Evolutionary conservation across 345 rosid genomes (phyloP).

Genomic region (Dipteronia dyeriana): DNA sequence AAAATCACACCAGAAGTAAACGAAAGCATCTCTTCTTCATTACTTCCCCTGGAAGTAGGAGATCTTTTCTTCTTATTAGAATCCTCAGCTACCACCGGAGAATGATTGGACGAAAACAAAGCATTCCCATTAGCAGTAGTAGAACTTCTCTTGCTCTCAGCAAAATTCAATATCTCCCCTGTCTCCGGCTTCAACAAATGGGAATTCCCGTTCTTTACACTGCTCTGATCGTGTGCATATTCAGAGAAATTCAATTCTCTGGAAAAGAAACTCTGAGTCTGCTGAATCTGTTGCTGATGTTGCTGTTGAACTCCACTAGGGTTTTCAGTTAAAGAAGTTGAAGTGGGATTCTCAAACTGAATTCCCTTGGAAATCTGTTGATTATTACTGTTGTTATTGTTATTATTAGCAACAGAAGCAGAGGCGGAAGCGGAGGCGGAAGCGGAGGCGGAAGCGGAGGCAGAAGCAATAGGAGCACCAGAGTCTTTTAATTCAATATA

Average conservation of each 20-base stretch:
- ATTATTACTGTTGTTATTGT: slow-evolving; percentile 24
- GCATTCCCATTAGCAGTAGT: slow-evolving; percentile 40
- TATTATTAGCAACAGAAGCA: slow-evolving; percentile 20
- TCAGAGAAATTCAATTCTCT: slow-evolving; percentile 76
- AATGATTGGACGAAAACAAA: slow-evolving; percentile 52
- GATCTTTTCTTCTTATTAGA: slow-evolving; percentile 66
- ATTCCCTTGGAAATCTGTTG: slow-evolving; percentile 38
- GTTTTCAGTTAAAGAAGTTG: slow-evolving; percentile 53
- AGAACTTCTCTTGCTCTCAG: slow-evolving; percentile 65
- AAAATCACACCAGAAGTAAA: slow-evolving; percentile 71
- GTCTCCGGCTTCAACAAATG: slow-evolving; percentile 65
- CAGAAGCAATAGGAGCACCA: slow-evolving; percentile 7
- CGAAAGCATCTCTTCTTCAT: slow-evolving; percentile 84
- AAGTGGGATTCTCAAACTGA: slow-evolving; percentile 46
- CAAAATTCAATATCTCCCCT: slow-evolving; percentile 76
- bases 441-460: slow-evolving; percentile 11
- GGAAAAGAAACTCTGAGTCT: slow-evolving; percentile 42
- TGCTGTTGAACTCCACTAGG: slow-evolving; percentile 34
- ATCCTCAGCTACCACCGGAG: slow-evolving; percentile 51
- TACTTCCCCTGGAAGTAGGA: slow-evolving; percentile 60
- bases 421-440: slow-evolving; percentile 11
- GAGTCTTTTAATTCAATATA: slow-evolving; percentile 43
- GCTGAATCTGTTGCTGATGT: slow-evolving; percentile 29
- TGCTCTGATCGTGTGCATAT: slow-evolving; percentile 46
- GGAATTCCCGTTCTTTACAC: slow-evolving; percentile 48